phyloP scores from a whole-genome alignment of 176 grass and related monocot species.

The Dendrocalamus sinicus region DNA sequence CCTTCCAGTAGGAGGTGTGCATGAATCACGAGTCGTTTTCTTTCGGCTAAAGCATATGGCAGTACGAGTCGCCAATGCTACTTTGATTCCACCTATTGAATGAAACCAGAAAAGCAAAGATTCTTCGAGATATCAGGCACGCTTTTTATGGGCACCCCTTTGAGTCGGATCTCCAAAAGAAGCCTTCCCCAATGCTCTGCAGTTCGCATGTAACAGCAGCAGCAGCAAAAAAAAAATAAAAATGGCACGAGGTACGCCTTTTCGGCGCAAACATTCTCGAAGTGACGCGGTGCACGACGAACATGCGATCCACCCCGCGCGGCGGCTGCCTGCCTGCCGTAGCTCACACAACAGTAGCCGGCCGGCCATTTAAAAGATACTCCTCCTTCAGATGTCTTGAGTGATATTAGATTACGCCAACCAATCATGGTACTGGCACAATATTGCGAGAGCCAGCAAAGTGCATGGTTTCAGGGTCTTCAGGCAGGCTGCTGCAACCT shows the following conservation, averaged over 20 bases:
- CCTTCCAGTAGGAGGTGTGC: conserved; percentile 39
- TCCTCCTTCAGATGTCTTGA: conserved; percentile 13
- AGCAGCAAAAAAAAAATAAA: neutral
- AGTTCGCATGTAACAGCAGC: neutral
- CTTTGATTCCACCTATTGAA: conserved; percentile 45
- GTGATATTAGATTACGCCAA: neutral
- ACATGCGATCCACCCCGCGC: conserved; percentile 41
- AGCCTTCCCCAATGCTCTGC: neutral
- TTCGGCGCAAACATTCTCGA: conserved; percentile 38
- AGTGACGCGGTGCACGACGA: conserved; percentile 34
- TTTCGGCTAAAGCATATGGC: conserved; percentile 32
- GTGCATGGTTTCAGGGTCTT: conserved; percentile 22
- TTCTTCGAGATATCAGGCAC: conserved; percentile 48
- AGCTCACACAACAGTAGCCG: neutral
- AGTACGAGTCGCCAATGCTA: neutral
- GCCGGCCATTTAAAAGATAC: neutral
- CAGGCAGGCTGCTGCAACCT: conserved; percentile 16
- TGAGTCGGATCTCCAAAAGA: conserved; percentile 38
- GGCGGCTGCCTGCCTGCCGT: neutral
- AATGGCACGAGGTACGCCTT: conserved; percentile 13
- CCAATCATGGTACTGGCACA: conserved; percentile 33
- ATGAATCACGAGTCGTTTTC: conserved; percentile 40
- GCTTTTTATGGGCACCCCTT: conserved; percentile 35
- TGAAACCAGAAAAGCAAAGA: conserved; percentile 28
- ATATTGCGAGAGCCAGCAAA: conserved; percentile 26